These are phyloP conservation scores for Lyophyllum shimeji DNA, from an alignment of 768 basidiomycete genomes.

Conservation along the genomic window DNA sequence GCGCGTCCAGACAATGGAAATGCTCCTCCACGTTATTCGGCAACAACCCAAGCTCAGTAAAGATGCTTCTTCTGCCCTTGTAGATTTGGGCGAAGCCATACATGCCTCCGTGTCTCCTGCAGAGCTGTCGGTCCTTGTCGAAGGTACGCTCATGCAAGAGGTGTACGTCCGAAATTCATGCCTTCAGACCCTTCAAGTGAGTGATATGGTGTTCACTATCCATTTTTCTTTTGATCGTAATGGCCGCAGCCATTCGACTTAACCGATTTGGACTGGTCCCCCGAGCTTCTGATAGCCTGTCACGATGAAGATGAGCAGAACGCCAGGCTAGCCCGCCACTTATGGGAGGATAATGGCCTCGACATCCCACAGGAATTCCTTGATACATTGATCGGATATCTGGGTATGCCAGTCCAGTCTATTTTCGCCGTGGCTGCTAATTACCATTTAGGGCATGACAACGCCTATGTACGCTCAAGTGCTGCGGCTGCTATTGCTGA, in stretches of 20 bases:
- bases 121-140: slow-evolving; percentile 68
- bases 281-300: slow-evolving; percentile 82
- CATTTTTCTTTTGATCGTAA: neutral
- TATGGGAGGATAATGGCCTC: slow-evolving; percentile 96
- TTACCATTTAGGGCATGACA: slow-evolving; percentile 61
- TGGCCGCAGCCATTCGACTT: slow-evolving; percentile 79
- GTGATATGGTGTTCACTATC: neutral
- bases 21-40: slow-evolving; percentile 70
- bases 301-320: slow-evolving; percentile 91
- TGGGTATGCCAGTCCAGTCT: slow-evolving; percentile 51
- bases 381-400: slow-evolving; percentile 54
- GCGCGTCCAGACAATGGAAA: slow-evolving; percentile 62
- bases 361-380: slow-evolving; percentile 77
- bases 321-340: slow-evolving; percentile 68
- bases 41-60: slow-evolving; percentile 81
- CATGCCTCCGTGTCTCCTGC: slow-evolving; percentile 55
- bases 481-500: slow-evolving; percentile 73
- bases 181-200: slow-evolving; percentile 86
- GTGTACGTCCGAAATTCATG: slow-evolving; percentile 85
- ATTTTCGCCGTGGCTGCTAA: neutral
- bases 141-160: slow-evolving; percentile 81
- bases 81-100: slow-evolving; percentile 82
- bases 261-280: slow-evolving; percentile 92
- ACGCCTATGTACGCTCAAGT: slow-evolving; percentile 76
- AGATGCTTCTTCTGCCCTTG: slow-evolving; percentile 76